phyloP scores from a whole-genome alignment of 225 moss, liverwort and hornwort species.

The Bryoerythrophyllum caledonicum region DNA sequence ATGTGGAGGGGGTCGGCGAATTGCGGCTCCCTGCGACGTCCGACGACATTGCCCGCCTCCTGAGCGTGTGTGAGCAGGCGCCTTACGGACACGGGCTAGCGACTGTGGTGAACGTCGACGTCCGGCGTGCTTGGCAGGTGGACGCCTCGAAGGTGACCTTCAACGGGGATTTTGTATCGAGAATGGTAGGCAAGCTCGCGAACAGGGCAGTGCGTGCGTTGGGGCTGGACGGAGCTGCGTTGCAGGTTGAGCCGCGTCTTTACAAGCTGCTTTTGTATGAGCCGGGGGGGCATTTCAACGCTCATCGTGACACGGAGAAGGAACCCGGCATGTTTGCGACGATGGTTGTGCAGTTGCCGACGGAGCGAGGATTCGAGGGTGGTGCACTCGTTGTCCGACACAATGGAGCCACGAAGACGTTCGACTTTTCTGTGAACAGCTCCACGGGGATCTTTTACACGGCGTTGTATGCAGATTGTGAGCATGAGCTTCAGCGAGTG shows the following conservation, averaged over 20 bases:
- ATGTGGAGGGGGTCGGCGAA: conserved; percentile 24
- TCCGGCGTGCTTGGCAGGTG: conserved; percentile 24
- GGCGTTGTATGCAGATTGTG: conserved; percentile 24
- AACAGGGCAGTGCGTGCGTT: conserved; percentile 4
- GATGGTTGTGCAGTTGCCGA: conserved; percentile 23
- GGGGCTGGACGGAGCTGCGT: conserved; percentile 18
- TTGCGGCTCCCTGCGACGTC: conserved; percentile 9
- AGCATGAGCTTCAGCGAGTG: conserved; percentile 20
- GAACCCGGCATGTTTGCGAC: conserved; percentile 26
- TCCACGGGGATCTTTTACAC: conserved; percentile 12
- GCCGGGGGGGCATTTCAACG: conserved; percentile 15
- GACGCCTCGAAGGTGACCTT: conserved; percentile 26
- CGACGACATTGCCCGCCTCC: neutral
- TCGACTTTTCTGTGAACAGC: conserved; percentile 19
- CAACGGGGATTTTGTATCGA: conserved; percentile 1
- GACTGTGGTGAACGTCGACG: neutral
- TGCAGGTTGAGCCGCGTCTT: conserved; percentile 15
- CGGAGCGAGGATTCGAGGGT: conserved; percentile 13
- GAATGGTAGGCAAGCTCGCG: neutral
- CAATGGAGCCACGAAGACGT: neutral
- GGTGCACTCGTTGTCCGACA: conserved; percentile 19
- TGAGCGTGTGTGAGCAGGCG: conserved; percentile 24
- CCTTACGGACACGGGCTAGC: conserved; percentile 6
- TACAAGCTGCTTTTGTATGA: conserved; percentile 25
- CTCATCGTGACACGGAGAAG: conserved; percentile 23